Base-by-base conservation (phyloP, 371 early-diverging fungal species). In the Blakeslea trispora region DNA sequence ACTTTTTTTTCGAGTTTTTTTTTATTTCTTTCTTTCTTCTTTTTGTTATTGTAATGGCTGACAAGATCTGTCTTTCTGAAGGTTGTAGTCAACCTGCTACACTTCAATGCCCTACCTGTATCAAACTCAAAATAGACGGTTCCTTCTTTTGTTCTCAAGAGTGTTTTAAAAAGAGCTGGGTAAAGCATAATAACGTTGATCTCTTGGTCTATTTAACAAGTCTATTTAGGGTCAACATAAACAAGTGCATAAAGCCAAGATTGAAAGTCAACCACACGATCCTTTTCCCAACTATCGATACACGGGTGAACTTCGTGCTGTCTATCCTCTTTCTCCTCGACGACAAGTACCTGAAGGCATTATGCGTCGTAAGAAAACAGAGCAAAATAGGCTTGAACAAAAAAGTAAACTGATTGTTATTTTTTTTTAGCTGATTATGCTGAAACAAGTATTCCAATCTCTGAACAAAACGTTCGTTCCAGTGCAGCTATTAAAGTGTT, bases 61-160 rank as follows among this genome's bases (percentile, higher is more conserved):
- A 19, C 57, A 59, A 54, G 37, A 21, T 40, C 34, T 67, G 59
- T 63, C 39, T 56, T 22, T 15, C 50, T 32, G 55, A 51, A 34
- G 62, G 63, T 24, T 96, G 96, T 75, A 77, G 64, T 18, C 86
- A 94, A 63, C 82, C 87, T 13, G 91, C 95, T 3, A 82, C 82
- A 51, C 74, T 95, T 43, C 89, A 91, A 63, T 96, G 97, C 62
- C 97, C 97, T 11, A 92, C 88, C 5, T 96, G 97, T 71, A 60
- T 90, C 37, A 94, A 94, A 66, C 77, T 88, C 9, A 81, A 75
- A 45, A 81, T 95, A 45, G 73, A 76, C 41, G 85, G 80, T 24
- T 86, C 91, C 5, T 89, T 79, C 69, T 96, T 93, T 59, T 96
- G 97, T 69, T 84, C 90, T 15, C 96, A 95, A 68, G 86, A 83